phyloP scores from a whole-genome alignment of 257 asterid genomes.

The Orobanche coerulescens region DNA sequence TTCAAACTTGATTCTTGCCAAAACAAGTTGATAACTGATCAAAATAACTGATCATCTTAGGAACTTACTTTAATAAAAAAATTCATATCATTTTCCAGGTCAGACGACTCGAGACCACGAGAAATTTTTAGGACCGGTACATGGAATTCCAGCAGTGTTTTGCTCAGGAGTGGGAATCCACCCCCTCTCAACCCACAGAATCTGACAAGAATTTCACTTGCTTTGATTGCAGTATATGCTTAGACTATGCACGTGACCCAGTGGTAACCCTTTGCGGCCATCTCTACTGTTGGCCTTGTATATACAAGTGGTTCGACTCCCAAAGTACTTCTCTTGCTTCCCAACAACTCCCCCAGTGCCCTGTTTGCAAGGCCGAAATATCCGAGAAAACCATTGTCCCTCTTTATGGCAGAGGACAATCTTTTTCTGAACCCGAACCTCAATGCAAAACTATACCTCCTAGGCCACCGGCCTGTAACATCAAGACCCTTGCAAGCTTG shows the following conservation, averaged over 20 bases:
- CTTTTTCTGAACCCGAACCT: constrained; percentile 34
- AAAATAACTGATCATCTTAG: too few species aligned
- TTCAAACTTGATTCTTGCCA: background rate
- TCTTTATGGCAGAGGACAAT: constrained; percentile 57
- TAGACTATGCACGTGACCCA: constrained; percentile 67
- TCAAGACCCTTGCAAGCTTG: constrained; percentile 30
- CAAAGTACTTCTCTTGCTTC: constrained; percentile 35
- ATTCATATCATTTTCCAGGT: constrained; percentile 19
- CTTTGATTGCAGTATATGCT: constrained; percentile 85
- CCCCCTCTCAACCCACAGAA: constrained; percentile 32
- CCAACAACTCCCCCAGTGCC: constrained; percentile 45
- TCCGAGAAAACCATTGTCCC: constrained; percentile 62
- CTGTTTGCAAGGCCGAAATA: constrained; percentile 79
- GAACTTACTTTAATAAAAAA: too few species aligned
- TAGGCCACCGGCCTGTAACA: constrained; percentile 50
- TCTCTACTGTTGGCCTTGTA: constrained; percentile 93
- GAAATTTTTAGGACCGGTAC: background rate
- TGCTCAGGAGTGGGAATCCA: constrained; percentile 45
- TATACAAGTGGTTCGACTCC: constrained; percentile 64
- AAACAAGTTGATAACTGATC: too few species aligned
- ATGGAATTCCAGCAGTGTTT: constrained; percentile 58
- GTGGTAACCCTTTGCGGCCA: constrained; percentile 84
- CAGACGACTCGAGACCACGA: background rate
- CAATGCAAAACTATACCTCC: constrained; percentile 52
- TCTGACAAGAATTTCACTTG: constrained; percentile 39